Conservation (phyloP, 805 yeast species). For the Vanderwaltozyma polyspora region DNA sequence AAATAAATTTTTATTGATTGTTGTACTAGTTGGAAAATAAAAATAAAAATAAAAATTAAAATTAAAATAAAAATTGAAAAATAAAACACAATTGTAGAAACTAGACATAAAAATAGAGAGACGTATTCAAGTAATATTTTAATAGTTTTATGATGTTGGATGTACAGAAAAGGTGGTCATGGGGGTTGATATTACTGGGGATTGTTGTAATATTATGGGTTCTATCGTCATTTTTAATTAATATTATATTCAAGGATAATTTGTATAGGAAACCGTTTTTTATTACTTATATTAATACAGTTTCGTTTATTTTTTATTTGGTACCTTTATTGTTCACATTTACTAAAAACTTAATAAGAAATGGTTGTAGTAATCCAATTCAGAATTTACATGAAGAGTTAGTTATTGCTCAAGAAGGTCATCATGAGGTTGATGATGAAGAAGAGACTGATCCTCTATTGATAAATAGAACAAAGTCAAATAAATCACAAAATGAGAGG, state of each 20-base stretch:
- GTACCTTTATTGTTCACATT: constrained; percentile 37
- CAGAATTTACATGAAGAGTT: constrained; percentile 20
- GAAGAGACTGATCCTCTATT: not conserved
- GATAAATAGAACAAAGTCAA: not conserved
- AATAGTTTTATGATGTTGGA: not conserved
- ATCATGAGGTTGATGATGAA: too few species aligned
- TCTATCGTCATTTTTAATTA: constrained; percentile 73
- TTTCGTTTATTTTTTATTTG: constrained; percentile 69
- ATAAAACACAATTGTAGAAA: too few species aligned
- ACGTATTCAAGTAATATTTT: too few species aligned
- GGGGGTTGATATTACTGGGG: constrained; percentile 63
- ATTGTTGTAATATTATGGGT: constrained; percentile 87
- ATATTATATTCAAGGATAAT: constrained; percentile 57
- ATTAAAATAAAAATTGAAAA: too few species aligned
- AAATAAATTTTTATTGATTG: too few species aligned
- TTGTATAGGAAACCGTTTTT: constrained; percentile 81
- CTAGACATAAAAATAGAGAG: too few species aligned
- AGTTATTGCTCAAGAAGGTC: constrained; percentile 24
- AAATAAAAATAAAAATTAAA: too few species aligned
- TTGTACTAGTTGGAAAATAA: too few species aligned
- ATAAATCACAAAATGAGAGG: constrained; percentile 3
- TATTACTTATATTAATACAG: constrained; percentile 85
- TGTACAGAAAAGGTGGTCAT: constrained; percentile 41
- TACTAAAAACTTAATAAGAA: constrained; percentile 17
- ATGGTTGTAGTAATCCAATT: constrained; percentile 23